Evolutionary conservation across 371 early-diverging fungal species (phyloP).

Genomic region (Phascolomyces articulosus): DNA sequence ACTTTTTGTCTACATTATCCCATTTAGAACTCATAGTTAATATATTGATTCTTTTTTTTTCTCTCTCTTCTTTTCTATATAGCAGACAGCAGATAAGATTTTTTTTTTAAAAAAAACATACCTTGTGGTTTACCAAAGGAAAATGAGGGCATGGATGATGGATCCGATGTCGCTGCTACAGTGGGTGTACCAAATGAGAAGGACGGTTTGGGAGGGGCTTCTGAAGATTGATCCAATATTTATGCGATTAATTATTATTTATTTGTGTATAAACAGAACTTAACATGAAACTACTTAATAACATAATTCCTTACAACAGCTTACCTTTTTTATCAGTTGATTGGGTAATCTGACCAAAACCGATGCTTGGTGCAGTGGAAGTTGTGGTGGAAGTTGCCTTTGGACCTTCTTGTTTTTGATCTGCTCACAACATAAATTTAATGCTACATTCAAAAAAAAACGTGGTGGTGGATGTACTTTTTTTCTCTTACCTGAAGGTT

Average conservation of each 20-base stretch:
- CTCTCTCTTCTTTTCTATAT: no score
- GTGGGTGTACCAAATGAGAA: slow-evolving; percentile 11
- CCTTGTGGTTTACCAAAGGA: not conserved
- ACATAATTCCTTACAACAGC: no score
- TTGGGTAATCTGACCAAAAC: not conserved
- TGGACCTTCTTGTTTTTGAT: not conserved
- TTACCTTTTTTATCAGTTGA: not conserved
- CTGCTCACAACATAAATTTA: not conserved
- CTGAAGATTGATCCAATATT: not conserved
- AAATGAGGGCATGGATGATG: not conserved
- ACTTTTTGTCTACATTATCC: not conserved
- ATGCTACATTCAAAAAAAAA: not conserved
- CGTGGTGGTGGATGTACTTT: no score
- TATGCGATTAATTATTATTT: no score
- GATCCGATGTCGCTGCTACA: not conserved
- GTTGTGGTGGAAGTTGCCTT: not conserved
- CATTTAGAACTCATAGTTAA: no score
- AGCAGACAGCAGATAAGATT: no score
- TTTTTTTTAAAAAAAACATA: no score
- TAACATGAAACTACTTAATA: no score
- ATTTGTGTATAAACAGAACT: no score
- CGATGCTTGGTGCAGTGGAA: no score
- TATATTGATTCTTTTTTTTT: no score
- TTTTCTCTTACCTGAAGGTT: not conserved
- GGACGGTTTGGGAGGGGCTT: not conserved